Evolutionary conservation across 768 basidiomycete species (phyloP), one percentile per base, ranked within the genome.

Genomic region (Pholiota microspora): DNA sequence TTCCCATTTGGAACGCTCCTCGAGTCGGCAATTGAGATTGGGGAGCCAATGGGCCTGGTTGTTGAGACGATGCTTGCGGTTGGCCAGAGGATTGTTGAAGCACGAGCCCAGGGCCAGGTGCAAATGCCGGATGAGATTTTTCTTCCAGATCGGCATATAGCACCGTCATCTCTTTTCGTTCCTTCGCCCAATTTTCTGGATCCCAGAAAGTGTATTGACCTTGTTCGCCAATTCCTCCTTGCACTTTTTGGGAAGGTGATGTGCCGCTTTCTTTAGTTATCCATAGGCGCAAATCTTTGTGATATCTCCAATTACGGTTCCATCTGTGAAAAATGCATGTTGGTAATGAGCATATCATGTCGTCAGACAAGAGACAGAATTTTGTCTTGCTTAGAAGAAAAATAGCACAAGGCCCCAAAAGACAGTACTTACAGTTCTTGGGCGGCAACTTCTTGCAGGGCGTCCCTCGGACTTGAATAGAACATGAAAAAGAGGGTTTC

Each of bases 401-500:
- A 52, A 44, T 25, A 9, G 16, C 10, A n/a, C 59, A 60, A 53
- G 16, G 38, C 55, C n/a, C n/a, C n/a, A n/a, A n/a, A 58, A 44
- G 59, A n/a, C n/a, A n/a, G n/a, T 2, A 85, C 92, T 71, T 72
- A 96, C 93, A 98, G 77, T 76, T 98, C 95, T 68, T 93, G 89
- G 45, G 93, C 94, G 13, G 95, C 95, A 48, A 94, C 82, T 72
- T 98, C 94, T 70, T 98, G 95, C 51, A 96, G 75, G 35, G 88
- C 86, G 73, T 98, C 95, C 64, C 91, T 77, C 54, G 95, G 93
- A 71, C 85, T 87, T 53, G 92, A 86, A 74, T 98, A 98, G 79
- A 98, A 98, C 84, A 96, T 94, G 80, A 92, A 96, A 73, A 98
- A 97, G 24, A 98, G 75, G 13, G 95, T 97, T 72, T 98, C 95